A percentile compares a stretch with the other conserved stretches of the same genome.
Conservation (phyloP, 2,329 filamentous ascomycete genomes). For the Fusarium fracticaudum region DNA sequence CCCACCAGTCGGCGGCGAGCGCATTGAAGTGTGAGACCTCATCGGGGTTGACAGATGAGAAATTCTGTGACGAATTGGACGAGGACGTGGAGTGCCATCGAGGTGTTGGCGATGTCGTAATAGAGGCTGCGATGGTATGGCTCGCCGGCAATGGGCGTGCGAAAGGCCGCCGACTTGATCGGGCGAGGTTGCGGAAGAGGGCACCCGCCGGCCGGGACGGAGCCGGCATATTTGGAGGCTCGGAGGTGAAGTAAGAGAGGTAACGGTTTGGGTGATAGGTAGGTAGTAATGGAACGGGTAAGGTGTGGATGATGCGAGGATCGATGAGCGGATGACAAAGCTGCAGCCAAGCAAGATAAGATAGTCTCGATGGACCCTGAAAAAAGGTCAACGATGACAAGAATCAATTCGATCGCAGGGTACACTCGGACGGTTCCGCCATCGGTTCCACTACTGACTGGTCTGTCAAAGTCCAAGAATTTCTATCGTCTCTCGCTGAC, state of each 20-base stretch:
- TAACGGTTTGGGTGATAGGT: conserved; percentile 7
- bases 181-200: conserved; percentile 35
- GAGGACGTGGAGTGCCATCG: conserved; percentile 38
- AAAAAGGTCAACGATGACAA: neutral
- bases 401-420: conserved; percentile 5
- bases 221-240: conserved; percentile 37
- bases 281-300: conserved; percentile 15
- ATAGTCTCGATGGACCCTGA: conserved; percentile 6
- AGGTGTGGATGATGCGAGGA: conserved; percentile 22
- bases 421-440: conserved; percentile 11
- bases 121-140: conserved; percentile 1
- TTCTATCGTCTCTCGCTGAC: conserved; percentile 31
- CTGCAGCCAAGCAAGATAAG: conserved; percentile 17
- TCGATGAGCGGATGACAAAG: conserved; percentile 34
- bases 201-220: conserved; percentile 35
- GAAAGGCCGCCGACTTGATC: conserved; percentile 13
- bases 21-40: conserved; percentile 95
- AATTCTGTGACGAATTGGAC: conserved; percentile 42
- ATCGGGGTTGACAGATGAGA: conserved; percentile 82
- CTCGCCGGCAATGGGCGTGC: conserved; percentile 1
- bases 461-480: conserved; percentile 1
- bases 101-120: neutral
- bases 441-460: conserved; percentile 31
- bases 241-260: conserved; percentile 3
- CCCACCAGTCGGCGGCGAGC: conserved; percentile 96